Conservation (phyloP, 257 asterid species). For the Nicotiana obtusifolia region DNA sequence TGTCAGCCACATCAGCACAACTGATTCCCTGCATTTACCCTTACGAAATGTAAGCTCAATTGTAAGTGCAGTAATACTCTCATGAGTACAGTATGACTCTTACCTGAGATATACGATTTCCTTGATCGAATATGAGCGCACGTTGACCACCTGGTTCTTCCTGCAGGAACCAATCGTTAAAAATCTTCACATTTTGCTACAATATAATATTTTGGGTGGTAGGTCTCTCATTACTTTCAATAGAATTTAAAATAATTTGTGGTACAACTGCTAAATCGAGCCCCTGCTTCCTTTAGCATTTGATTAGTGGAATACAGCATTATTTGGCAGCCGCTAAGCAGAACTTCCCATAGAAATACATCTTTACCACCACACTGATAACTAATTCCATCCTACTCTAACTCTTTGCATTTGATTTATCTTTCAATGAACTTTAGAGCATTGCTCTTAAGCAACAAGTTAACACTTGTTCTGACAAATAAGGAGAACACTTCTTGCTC, state of each 20-base stretch:
- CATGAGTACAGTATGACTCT: conserved; percentile 2
- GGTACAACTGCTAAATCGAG: neutral
- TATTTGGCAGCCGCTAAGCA: neutral
- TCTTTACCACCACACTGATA: neutral
- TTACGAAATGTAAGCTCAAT: conserved; percentile 9
- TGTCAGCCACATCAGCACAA: conserved; percentile 98
- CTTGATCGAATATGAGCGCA: conserved; percentile 93
- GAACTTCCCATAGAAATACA: neutral
- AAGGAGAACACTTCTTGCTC: neutral
- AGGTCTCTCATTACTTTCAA: neutral
- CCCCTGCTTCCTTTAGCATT: neutral
- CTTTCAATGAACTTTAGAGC: neutral
- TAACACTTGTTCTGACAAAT: neutral
- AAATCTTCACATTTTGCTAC: neutral
- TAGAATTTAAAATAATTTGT: neutral
- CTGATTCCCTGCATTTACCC: conserved; percentile 65
- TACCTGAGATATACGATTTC: conserved; percentile 95
- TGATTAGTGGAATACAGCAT: neutral
- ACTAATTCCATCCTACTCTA: neutral
- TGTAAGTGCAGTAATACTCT: neutral
- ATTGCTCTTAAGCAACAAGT: neutral
- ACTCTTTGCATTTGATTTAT: neutral
- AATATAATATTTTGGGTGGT: neutral
- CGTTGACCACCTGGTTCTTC: conserved; percentile 99
- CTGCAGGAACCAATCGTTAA: conserved; percentile 28